Conservation (phyloP, 148 eudicot species). For the Pouteria glomerata region DNA sequence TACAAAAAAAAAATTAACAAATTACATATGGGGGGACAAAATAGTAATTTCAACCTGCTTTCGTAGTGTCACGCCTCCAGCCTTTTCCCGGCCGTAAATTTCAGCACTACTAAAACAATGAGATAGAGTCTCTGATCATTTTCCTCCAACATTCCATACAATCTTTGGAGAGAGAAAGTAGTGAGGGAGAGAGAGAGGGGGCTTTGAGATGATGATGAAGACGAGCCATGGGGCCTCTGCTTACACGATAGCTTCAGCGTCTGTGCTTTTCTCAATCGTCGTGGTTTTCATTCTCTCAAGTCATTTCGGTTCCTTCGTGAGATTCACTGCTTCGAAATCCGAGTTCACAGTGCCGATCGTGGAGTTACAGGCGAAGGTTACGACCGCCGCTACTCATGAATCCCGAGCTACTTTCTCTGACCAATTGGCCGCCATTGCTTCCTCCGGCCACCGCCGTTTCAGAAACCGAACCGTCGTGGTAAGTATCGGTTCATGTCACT, state of each 20-base stretch:
- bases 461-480: slow-evolving; percentile 11
- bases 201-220: background rate
- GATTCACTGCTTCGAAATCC: background rate
- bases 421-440: background rate
- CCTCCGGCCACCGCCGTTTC: background rate
- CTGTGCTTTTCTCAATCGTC: background rate
- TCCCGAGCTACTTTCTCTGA: background rate
- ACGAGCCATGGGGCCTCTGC: background rate
- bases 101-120: background rate
- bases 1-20: no score
- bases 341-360: background rate
- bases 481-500: background rate
- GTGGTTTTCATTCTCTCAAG: background rate
- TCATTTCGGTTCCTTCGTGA: background rate
- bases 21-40: no score
- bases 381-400: no score
- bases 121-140: no score
- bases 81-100: slow-evolving; percentile 5
- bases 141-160: background rate
- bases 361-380: slow-evolving; percentile 5
- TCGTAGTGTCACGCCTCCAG: background rate
- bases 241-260: background rate
- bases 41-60: background rate
- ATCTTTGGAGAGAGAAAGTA: background rate
- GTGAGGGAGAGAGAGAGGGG: slow-evolving; percentile 9